Evolutionary conservation across 164 flowering plant species (phyloP), one percentile per base, ranked within the genome.

Genomic region (Vitis amurensis): DNA sequence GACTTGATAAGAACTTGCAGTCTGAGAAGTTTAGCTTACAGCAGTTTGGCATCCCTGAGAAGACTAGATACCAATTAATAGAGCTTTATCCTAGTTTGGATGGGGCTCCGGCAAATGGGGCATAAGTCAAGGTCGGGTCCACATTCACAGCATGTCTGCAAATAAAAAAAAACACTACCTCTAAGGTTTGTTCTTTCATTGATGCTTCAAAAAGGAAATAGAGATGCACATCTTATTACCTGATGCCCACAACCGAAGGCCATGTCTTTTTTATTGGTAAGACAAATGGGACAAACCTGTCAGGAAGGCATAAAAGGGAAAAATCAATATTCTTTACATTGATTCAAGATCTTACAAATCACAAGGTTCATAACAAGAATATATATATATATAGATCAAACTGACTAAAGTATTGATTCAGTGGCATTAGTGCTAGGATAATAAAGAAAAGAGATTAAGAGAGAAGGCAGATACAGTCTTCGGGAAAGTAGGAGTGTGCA

Each of bases 281-380:
- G 74, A 79, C 94, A 89, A 62, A 91, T 85, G 58, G 90, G 89
- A 59, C 93, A 89, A 53, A 83, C 72, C 95, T 92, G 86, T 27
- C 2, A 30, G 47, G n/a, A 55, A 17, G 15, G 9, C 16, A 66
- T 4, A 50, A n/a, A 68, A 37, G 29, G 16, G 29, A 30, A 73
- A 57, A 60, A 63, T 8, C 15, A 51, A n/a, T 13, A 13, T 27
- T 17, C 16, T 15, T 11, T 0, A 51, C 5, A 50, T 23, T 49
- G 27, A 69, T 12, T 61, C 50, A 37, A 37, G 64, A 23, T 23
- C 27, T 23, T 23, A 23, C 2, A 23, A 23, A 23, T 23, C 27
- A 23, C 27, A 23, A 23, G 0, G 27, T 23, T 23, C 27, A 23
- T 23, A 23, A 23, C 27, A 23, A 23, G 44, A 31, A 31, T 6